Percentiles rank a stretch among this genome's conserved stretches.
Conservation (phyloP, 2,329 filamentous ascomycete species). For the Cladosporium sp. region DNA sequence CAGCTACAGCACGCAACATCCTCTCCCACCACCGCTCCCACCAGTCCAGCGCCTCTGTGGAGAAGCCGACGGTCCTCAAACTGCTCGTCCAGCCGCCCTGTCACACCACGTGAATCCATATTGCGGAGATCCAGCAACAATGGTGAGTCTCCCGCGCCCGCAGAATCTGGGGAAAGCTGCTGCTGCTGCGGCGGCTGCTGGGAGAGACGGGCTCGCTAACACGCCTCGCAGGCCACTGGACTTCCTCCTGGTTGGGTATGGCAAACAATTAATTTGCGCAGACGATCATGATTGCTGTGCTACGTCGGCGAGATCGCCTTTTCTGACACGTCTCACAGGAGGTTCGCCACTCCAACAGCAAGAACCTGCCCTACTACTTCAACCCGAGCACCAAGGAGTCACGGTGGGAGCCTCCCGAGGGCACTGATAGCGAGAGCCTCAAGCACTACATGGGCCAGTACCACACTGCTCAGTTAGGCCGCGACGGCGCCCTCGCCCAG, state of each 20-base stretch:
- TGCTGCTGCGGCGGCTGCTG: background rate
- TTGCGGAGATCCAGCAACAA: constrained; percentile 8
- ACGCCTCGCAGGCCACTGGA: constrained; percentile 23
- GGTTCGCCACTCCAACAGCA: constrained; percentile 95
- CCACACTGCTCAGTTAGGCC: constrained; percentile 51
- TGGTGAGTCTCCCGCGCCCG: constrained; percentile 8
- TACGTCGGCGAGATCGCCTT: constrained; percentile 1
- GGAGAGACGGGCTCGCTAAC: background rate
- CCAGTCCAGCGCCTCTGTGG: too few relatives aligned
- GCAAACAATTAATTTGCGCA: background rate
- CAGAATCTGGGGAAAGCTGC: constrained; percentile 10
- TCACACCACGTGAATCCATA: background rate
- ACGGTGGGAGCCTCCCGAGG: constrained; percentile 86
- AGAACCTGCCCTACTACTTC: constrained; percentile 99
- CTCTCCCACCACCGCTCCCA: too few relatives aligned
- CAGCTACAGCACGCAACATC: too few relatives aligned
- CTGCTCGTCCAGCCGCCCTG: background rate
- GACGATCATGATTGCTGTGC: background rate
- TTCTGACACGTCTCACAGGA: constrained; percentile 41
- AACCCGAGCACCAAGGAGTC: constrained; percentile 80
- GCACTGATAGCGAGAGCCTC: constrained; percentile 84
- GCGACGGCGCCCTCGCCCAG: constrained; percentile 24
- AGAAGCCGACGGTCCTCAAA: too few relatives aligned
- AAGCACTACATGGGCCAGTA: constrained; percentile 90
- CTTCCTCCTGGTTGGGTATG: constrained; percentile 27